phyloP scores from a whole-genome alignment of 2,329 filamentous ascomycete species.

The Cercospora canescens region DNA sequence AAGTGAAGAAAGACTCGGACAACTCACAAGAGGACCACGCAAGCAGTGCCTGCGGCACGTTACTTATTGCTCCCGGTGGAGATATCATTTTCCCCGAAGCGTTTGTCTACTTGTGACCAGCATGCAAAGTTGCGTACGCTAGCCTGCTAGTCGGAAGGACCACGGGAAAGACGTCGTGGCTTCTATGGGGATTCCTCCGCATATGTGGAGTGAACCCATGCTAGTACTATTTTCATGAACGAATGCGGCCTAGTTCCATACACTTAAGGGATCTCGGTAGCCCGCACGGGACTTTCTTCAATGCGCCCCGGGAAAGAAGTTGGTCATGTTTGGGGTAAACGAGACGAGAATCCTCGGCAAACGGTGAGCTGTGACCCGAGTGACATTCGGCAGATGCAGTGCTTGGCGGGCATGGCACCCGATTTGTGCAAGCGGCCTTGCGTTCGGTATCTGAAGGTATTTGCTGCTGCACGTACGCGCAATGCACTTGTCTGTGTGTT shows the following conservation, averaged over 20 bases:
- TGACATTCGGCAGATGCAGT: background rate
- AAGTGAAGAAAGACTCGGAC: background rate
- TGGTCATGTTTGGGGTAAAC: background rate
- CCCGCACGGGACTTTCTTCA: background rate
- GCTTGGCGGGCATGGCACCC: background rate
- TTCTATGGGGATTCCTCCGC: background rate
- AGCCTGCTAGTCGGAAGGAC: background rate
- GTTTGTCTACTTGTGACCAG: background rate
- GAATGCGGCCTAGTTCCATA: background rate
- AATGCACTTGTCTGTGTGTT: background rate
- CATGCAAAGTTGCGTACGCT: background rate
- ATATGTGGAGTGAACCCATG: background rate
- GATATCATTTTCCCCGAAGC: conserved; percentile 2
- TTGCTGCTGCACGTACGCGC: background rate
- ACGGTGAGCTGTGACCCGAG: background rate
- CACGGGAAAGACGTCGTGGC: background rate
- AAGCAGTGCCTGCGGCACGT: conserved; percentile 6
- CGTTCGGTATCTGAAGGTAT: background rate
- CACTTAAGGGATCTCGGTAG: background rate
- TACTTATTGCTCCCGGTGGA: background rate
- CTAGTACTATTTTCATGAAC: background rate
- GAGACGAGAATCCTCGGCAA: background rate
- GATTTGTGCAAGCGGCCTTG: background rate
- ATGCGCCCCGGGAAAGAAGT: background rate
- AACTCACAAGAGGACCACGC: conserved; percentile 1